These are phyloP conservation scores for Phytophthora multivora DNA, from an alignment of 352 stramenopile species.

Conservation along the genomic window DNA sequence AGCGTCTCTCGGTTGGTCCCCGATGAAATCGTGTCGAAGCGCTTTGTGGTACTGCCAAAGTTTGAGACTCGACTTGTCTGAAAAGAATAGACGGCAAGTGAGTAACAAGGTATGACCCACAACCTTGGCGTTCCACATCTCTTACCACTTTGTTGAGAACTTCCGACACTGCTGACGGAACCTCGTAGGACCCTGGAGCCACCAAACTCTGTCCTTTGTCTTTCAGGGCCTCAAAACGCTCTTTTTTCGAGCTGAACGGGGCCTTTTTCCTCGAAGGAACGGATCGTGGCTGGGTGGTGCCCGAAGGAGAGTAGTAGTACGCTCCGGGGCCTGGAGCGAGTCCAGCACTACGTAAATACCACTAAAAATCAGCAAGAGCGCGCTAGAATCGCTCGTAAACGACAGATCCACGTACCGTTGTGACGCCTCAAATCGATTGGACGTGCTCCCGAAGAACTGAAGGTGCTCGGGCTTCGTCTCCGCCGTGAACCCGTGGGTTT, in stretches of 20 bases:
- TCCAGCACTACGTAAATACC: slow-evolving; percentile 29
- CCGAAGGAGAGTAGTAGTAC: slow-evolving; percentile 63
- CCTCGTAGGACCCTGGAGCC: slow-evolving; percentile 73
- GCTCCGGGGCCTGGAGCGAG: slow-evolving; percentile 50
- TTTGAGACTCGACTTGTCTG: slow-evolving; percentile 71
- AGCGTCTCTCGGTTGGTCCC: slow-evolving; percentile 31
- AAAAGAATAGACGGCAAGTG: background rate
- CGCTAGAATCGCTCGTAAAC: background rate
- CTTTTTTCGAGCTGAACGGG: slow-evolving; percentile 72
- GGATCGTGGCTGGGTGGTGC: slow-evolving; percentile 30
- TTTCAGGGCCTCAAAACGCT: slow-evolving; percentile 57
- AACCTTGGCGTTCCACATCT: background rate
- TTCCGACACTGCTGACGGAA: slow-evolving; percentile 57
- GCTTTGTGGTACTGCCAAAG: slow-evolving; percentile 77
- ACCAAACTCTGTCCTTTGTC: slow-evolving; percentile 55
- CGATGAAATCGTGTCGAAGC: slow-evolving; percentile 62
- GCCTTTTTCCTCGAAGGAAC: slow-evolving; percentile 46
- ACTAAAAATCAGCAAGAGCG: background rate
- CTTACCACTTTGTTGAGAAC: slow-evolving; percentile 77
- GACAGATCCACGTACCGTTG: slow-evolving; percentile 31
- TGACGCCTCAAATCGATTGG: slow-evolving; percentile 56
- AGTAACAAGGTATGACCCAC: background rate
- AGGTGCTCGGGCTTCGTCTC: slow-evolving; percentile 70
- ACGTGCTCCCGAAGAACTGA: slow-evolving; percentile 84
- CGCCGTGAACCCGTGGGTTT: slow-evolving; percentile 43